Evolutionary conservation across 768 basidiomycete species (phyloP).

Genomic region (Gloeopeniophorella convolvens): DNA sequence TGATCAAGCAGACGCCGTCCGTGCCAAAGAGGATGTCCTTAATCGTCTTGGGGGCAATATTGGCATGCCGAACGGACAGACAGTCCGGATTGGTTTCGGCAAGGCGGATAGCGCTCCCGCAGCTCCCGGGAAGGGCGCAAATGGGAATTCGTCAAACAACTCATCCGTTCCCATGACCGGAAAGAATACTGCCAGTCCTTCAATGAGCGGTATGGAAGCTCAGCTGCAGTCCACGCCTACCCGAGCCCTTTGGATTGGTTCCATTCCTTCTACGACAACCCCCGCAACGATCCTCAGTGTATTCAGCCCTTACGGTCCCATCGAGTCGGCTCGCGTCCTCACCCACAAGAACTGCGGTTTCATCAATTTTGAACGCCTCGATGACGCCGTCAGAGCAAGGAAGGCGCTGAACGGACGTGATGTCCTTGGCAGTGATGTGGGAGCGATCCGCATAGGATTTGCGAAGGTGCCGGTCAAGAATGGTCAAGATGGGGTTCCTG

Average conservation of each 20-base stretch:
- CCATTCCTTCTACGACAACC: conserved; percentile 91
- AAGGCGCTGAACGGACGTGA: conserved; percentile 95
- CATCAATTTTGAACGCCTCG: conserved; percentile 95
- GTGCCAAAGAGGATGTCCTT: conserved; percentile 95
- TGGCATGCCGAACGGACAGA: conserved; percentile 90
- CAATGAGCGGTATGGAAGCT: conserved; percentile 68
- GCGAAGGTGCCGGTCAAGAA: conserved; percentile 94
- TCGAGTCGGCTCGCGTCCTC: conserved; percentile 92
- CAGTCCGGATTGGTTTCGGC: conserved; percentile 96
- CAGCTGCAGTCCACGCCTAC: conserved; percentile 90
- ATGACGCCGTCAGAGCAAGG: conserved; percentile 92
- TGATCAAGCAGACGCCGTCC: conserved; percentile 90
- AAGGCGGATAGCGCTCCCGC: conserved; percentile 96
- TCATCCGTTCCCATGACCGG: conserved; percentile 49
- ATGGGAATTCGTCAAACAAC: conserved; percentile 54
- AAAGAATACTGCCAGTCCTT: conserved; percentile 46
- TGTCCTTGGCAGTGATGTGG: conserved; percentile 92
- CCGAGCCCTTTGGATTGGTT: conserved; percentile 95
- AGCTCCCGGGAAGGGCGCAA: conserved; percentile 73
- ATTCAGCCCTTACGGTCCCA: conserved; percentile 95
- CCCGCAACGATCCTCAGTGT: conserved; percentile 92
- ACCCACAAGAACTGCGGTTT: conserved; percentile 98
- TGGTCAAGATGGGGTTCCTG: conserved; percentile 54
- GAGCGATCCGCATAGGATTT: conserved; percentile 94
- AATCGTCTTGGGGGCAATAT: conserved; percentile 93